phyloP scores from a whole-genome alignment of 1,284 basidiomycete genomes.

The Austroboletus novae-zelandiae region DNA sequence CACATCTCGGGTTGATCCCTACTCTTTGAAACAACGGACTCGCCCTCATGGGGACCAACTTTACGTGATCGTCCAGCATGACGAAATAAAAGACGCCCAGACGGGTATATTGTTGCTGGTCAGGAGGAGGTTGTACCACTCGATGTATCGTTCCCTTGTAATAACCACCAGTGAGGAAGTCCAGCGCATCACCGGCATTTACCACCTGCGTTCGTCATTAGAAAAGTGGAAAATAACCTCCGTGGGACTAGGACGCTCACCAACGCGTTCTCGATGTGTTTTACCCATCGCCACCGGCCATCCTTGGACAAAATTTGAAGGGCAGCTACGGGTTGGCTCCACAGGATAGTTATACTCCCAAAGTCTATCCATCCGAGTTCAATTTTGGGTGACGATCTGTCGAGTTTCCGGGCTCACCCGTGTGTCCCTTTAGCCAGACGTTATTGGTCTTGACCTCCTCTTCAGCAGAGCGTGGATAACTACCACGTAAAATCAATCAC shows the following conservation, averaged over 20 bases:
- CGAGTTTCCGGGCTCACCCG: conserved; percentile 37
- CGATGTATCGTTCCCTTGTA: conserved; percentile 48
- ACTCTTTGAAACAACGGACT: conserved; percentile 32
- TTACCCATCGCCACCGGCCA: conserved; percentile 57
- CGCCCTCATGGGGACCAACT: conserved; percentile 30
- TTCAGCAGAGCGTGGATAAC: conserved; percentile 46
- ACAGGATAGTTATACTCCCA: conserved; percentile 57
- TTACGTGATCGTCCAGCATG: conserved; percentile 31
- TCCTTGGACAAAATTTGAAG: conserved; percentile 55
- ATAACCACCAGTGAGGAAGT: conserved; percentile 54
- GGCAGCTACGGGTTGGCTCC: conserved; percentile 58
- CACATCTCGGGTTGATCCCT: conserved; percentile 33
- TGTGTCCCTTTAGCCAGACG: conserved; percentile 65
- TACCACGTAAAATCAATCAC: conserved; percentile 11
- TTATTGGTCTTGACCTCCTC: conserved; percentile 55
- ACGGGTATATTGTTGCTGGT: conserved; percentile 40
- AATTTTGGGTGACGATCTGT: not conserved
- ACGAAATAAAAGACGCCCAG: conserved; percentile 47
- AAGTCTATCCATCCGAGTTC: conserved; percentile 41
- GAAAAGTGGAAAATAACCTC: not conserved
- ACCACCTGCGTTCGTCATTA: conserved; percentile 35
- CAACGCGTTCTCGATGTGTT: conserved; percentile 58
- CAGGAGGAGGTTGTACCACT: conserved; percentile 42
- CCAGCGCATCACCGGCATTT: conserved; percentile 58
- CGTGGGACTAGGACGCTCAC: conserved; percentile 31